Evolutionary conservation across 331 rosid species (phyloP).

Genomic region (Prunus yedoensis): DNA sequence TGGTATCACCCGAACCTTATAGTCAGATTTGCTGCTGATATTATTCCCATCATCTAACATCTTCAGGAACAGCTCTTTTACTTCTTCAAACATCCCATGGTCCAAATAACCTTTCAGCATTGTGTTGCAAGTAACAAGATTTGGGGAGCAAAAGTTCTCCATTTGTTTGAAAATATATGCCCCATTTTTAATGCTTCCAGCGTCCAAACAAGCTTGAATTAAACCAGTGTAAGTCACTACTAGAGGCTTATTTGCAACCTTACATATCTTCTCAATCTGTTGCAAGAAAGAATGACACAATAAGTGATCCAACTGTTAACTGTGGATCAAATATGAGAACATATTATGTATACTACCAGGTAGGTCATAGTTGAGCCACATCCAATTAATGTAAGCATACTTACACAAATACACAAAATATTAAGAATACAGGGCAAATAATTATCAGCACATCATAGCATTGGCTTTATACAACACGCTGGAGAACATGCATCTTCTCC

Average conservation of each 20-base stretch:
- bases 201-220: constrained; percentile 78
- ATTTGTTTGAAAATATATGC: constrained; percentile 69
- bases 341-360: neutral
- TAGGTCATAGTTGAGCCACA: neutral
- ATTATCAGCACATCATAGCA: too few species aligned
- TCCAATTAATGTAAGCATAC: neutral
- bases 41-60: constrained; percentile 50
- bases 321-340: neutral
- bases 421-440: too few species aligned
- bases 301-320: constrained; percentile 22
- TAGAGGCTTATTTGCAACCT: constrained; percentile 88
- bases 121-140: constrained; percentile 81
- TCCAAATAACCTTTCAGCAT: constrained; percentile 73
- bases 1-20: constrained; percentile 53
- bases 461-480: too few species aligned
- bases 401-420: neutral
- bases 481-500: too few species aligned
- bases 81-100: constrained; percentile 74
- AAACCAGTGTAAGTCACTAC: constrained; percentile 95
- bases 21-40: constrained; percentile 40
- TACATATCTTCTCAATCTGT: constrained; percentile 89
- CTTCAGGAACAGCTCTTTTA: constrained; percentile 56
- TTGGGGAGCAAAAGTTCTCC: constrained; percentile 76
- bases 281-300: constrained; percentile 24
- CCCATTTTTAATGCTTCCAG: constrained; percentile 60